Percentiles rank a stretch among this genome's conserved stretches.
Evolutionary conservation across 2,329 filamentous ascomycete genomes (phyloP).

Genomic region (Endothia cerciana): DNA sequence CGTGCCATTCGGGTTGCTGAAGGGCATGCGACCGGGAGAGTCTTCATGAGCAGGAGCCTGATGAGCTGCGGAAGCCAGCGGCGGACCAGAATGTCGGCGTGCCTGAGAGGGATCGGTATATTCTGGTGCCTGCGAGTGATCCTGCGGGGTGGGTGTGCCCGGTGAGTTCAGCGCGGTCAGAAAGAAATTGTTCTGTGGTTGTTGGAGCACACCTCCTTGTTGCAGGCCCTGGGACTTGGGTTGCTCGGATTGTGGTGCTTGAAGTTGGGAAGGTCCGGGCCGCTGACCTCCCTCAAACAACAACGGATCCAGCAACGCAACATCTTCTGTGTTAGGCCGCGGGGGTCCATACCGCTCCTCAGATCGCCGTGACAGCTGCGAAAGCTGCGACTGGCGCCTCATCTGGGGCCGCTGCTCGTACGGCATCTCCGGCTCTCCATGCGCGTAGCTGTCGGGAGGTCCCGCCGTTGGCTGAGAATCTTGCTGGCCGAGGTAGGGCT

Average conservation of each 20-base stretch:
- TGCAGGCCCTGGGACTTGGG: constrained; percentile 26
- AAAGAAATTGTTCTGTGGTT: constrained; percentile 28
- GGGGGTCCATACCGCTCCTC: constrained; percentile 25
- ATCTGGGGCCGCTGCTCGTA: constrained; percentile 20
- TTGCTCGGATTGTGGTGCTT: constrained; percentile 20
- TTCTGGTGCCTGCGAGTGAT: constrained; percentile 7
- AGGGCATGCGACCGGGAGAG: constrained; percentile 28
- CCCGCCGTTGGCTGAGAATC: neutral
- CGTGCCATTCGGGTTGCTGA: constrained; percentile 26
- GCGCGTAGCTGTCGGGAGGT: constrained; percentile 16
- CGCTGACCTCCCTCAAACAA: constrained; percentile 25
- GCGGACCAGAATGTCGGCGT: constrained; percentile 16
- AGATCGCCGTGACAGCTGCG: constrained; percentile 15
- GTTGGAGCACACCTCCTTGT: constrained; percentile 18
- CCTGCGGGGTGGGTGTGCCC: constrained; percentile 18
- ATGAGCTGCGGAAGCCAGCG: constrained; percentile 12
- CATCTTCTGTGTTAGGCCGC: constrained; percentile 28
- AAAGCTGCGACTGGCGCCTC: constrained; percentile 14
- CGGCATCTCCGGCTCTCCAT: constrained; percentile 19
- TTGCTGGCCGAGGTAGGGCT: constrained; percentile 16
- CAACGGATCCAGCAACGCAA: constrained; percentile 21
- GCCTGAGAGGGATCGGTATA: constrained; percentile 24
- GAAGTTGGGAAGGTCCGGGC: constrained; percentile 19
- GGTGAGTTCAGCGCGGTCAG: constrained; percentile 29
- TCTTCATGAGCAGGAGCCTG: constrained; percentile 9